Evolutionary conservation across 2,329 filamentous ascomycete species (phyloP).

Genomic region (Exophiala viscosa): DNA sequence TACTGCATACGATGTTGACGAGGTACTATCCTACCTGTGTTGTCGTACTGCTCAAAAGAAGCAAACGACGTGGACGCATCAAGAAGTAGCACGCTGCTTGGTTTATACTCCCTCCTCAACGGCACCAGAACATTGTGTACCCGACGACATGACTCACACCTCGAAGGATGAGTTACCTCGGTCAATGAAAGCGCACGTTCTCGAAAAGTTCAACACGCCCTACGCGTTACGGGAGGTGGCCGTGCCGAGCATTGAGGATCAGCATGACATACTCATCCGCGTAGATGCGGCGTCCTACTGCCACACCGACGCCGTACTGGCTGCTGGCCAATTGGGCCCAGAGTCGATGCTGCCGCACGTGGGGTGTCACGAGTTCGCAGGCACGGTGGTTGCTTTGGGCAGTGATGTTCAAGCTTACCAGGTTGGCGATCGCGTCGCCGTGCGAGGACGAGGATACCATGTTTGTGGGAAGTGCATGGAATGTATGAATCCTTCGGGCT

Average conservation of each 20-base stretch:
- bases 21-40: too few relatives aligned
- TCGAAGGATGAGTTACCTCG: slow-evolving; percentile 5
- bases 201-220: slow-evolving; percentile 20
- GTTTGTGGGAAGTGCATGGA: slow-evolving; percentile 14
- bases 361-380: slow-evolving; percentile 47
- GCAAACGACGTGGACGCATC: too few relatives aligned
- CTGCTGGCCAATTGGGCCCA: slow-evolving; percentile 34
- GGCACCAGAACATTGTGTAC: too few relatives aligned
- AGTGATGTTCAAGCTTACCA: neutral
- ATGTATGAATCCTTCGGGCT: slow-evolving; percentile 10
- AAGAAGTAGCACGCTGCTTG: too few relatives aligned
- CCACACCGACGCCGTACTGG: slow-evolving; percentile 42
- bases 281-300: slow-evolving; percentile 49
- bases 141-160: too few relatives aligned
- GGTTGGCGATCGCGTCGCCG: slow-evolving; percentile 11
- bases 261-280: slow-evolving; percentile 44
- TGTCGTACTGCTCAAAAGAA: too few relatives aligned
- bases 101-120: too few relatives aligned
- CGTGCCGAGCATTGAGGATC: slow-evolving; percentile 40
- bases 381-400: slow-evolving; percentile 38
- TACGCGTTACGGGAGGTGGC: slow-evolving; percentile 23
- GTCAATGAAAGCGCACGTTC: slow-evolving; percentile 22
- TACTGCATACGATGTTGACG: too few relatives aligned
- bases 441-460: slow-evolving; percentile 12
- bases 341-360: slow-evolving; percentile 41